A percentile compares a stretch with the other conserved stretches of the same genome.
phyloP scores from a whole-genome alignment of 106 monocot genomes.

The Vanilla planifolia region DNA sequence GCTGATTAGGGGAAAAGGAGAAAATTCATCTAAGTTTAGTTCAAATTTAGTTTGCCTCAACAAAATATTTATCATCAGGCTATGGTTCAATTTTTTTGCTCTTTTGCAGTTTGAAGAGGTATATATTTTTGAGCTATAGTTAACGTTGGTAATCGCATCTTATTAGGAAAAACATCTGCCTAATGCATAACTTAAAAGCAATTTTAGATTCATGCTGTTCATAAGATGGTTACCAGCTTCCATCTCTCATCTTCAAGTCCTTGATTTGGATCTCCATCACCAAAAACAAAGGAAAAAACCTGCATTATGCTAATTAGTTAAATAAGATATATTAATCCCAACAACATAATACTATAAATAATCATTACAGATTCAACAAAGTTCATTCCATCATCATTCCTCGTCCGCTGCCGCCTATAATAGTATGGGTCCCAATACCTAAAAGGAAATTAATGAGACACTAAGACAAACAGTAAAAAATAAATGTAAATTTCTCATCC shows the following conservation, averaged over 20 bases:
- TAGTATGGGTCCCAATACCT: conserved; percentile 98
- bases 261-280: conserved; percentile 98
- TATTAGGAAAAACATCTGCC: no score
- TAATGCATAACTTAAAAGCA: no score
- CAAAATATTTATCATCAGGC: no score
- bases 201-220: no score
- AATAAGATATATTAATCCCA: neutral
- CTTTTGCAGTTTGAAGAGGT: no score
- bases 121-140: no score
- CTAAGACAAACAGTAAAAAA: neutral
- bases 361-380: conserved; percentile 99
- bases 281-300: conserved; percentile 99
- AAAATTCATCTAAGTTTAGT: no score
- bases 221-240: conserved; percentile 60
- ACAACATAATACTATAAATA: conserved; percentile 39
- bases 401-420: conserved; percentile 56
- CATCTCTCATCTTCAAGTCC: conserved; percentile 97
- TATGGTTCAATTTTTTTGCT: no score
- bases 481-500: neutral
- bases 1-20: no score
- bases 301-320: conserved; percentile 20
- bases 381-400: conserved; percentile 61
- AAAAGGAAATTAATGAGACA: conserved; percentile 5
- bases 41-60: no score
- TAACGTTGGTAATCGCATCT: no score